phyloP scores from a whole-genome alignment of 108 stramenopile genomes.

The Phaeodactylum tricornutum region DNA sequence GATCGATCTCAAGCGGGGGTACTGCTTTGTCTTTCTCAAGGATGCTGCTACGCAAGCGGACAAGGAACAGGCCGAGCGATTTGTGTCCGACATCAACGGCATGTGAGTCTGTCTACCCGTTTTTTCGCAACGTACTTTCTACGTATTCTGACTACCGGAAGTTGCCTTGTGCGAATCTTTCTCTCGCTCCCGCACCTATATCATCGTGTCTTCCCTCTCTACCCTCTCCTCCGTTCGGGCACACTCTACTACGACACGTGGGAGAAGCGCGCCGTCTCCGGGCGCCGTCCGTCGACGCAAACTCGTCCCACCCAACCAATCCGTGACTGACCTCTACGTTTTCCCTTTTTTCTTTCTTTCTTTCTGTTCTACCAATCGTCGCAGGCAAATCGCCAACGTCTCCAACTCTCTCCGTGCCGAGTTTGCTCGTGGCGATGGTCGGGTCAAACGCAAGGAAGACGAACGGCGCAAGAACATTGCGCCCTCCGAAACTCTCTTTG shows the following conservation, averaged over 20 bases:
- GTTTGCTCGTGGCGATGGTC: constrained; percentile 83
- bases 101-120: no score
- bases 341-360: not conserved
- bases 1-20: constrained; percentile 75
- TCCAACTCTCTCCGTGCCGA: constrained; percentile 71
- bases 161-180: no score
- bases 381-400: constrained; percentile 56
- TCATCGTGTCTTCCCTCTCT: not conserved
- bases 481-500: constrained; percentile 68
- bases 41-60: constrained; percentile 48
- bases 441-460: constrained; percentile 84
- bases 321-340: constrained; percentile 2
- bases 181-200: no score
- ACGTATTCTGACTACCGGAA: no score
- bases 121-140: no score
- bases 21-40: constrained; percentile 77
- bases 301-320: not conserved
- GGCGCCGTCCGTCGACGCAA: no score
- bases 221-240: constrained; percentile 1
- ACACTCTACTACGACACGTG: no score
- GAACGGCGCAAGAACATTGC: constrained; percentile 80
- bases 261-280: no score
- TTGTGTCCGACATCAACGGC: constrained; percentile 65
- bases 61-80: constrained; percentile 53
- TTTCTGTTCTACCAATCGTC: not conserved